Evolutionary conservation across 495 filamentous ascomycete genomes (phyloP), one percentile per base, ranked within the genome.

Genomic region (Aspergillus heteromorphus): DNA sequence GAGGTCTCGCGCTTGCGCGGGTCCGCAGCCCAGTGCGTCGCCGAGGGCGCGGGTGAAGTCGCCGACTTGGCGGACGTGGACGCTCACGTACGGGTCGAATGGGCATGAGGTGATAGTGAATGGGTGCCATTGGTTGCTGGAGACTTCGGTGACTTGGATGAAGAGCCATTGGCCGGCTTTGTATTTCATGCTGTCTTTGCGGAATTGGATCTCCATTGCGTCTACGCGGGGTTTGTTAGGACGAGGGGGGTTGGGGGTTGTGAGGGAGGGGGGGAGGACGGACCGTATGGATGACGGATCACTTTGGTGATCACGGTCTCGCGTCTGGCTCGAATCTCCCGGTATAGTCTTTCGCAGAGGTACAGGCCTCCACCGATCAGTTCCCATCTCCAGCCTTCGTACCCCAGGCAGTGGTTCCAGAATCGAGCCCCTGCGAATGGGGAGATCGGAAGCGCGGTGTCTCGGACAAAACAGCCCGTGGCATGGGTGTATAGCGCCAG

Each of bases 61-160:
- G 51, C 93, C 93, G 9, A 97, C 91, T 78, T 97, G 93, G 45
- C 92, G 88, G 54, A 98, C 84, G 66, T 98, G 93, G 19, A 98
- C 80, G 49, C 88, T 93, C 64, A 97, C 81, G 70, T 98, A 96
- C 2, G 87, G 85, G 60, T 99, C 93, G 63, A 88, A 91, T 20
- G 95, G 93, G 71, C 95, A 97, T 48, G 95, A 97, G 10, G 93
- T 99, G 74, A 99, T 99, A 67, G 93, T 99, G 69, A 97, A 99
- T 14, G 93, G 93, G 72, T 99, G 93, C 93, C 93, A 99, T 74
- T 99, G 92, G 57, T 86, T 84, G 53, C 74, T 80, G 49, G 89
- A 95, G 38, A 99, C 84, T 5, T 87, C 83, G 2, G 93, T 93
- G 9, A 96, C 83, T 69, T 97, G 91, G 51, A 99, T 75, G 75